Base-by-base conservation (phyloP, 1,139 yeast genomes). In the Citeromyces siamensis region DNA sequence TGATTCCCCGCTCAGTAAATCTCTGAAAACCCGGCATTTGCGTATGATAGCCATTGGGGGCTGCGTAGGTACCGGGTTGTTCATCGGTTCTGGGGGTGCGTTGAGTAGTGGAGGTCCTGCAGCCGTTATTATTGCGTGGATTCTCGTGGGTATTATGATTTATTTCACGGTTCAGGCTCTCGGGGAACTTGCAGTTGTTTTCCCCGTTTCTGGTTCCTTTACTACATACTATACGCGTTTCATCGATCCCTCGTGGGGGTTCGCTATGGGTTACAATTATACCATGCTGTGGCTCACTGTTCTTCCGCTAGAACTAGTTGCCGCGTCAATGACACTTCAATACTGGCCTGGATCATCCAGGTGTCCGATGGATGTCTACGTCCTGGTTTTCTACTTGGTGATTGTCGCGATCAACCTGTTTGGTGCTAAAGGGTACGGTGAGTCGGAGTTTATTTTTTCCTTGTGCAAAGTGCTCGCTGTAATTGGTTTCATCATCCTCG, bases 21-120 rank as follows among this genome's bases (percentile, higher is more conserved):
- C 31, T n/a, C 65, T 82, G 40, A 75, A 76, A 46, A 64, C 59
- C 34, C 66, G 83, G 59, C 75, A 82, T 63, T 60, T 83, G 47
- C 81, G 79, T 51, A 80, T 83, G 84, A 77, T 84, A 53, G 93
- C 94, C 35, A 76, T 84, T 48, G 94, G 94, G 51, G 94, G 94
- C 44, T 69, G 85, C 38, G 81, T 84, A 44, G 94, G 95, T 58
- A 81, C 75, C 10, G 75, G 75, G 47, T 54, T 68, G 38, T 67
- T 67, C 48, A 72, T 78, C 33, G 81, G 81, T 51, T 64, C 75
- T 22, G 86, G 86, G 42, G 62, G 66, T 43, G 77, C 84, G 7
- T 61, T 79, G 44, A 57, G 59, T 40, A 60, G 64, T 14, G 82
- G 83, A 52, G 90, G 90, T 33, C 88, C 90, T 10, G 85, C 76